Evolutionary conservation across 495 filamentous ascomycete species (phyloP), one percentile per base, ranked within the genome.

Genomic region (Cercophora scortea): DNA sequence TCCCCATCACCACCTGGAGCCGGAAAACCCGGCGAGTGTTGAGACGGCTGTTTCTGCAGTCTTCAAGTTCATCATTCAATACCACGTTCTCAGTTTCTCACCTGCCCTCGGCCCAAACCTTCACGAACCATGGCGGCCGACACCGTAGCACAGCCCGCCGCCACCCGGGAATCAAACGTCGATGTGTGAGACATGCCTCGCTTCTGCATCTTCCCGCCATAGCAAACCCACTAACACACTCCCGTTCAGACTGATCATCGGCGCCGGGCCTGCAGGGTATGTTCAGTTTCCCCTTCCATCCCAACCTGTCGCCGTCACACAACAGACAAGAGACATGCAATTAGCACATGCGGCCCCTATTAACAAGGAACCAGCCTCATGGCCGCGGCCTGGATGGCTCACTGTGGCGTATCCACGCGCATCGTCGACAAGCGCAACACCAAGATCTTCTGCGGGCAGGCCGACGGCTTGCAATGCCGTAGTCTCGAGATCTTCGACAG

Each of bases 401-500:
- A 74, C 42, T 81, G 70, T 53, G 81, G 80, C 5, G 70, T 87
- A 48, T 63, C 75, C n/a, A 64, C 79, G 6, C 71, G 80, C 6
- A 79, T 86, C 17, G 59, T 88, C 16, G 84, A 87, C 61, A 85
- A 85, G 55, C 70, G 78, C 34, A 56, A 54, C 50, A 53, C 61
- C 41, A 64, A 64, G 49, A 55, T 64, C 45, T 57, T 61, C 40
- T 45, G 32, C 45, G 61, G 61, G 19, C 61, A 61, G 18, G 61
- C 61, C 41, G 61, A 64, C 47, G 61, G 61, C 6, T 51, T 64
- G 3, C 53, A 61, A 25, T 64, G 59, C 32, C 74, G 84, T n/a
- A 83, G 73, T 5, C 58, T 84, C 12, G 83, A 86, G 61, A 77
- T 86, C 12, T 79, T 87, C 19, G 84, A 88, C 49, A 80, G 78